Percentiles rank a stretch among this genome's conserved stretches.
Conservation (phyloP, 495 filamentous ascomycete species). For the Penicillium taxi region DNA sequence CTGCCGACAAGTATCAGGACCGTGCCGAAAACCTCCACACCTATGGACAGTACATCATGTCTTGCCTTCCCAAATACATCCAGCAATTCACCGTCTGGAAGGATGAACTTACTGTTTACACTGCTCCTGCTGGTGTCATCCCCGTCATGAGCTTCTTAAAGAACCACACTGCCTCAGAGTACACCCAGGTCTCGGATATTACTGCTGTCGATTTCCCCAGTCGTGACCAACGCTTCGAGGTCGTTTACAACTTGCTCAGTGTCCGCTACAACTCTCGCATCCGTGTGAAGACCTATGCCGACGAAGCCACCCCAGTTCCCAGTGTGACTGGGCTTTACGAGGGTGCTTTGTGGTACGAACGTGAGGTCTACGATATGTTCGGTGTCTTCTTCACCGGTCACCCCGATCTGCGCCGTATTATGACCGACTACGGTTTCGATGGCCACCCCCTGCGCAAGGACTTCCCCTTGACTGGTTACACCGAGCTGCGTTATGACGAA, state of each 20-base stretch:
- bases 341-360: constrained; percentile 98
- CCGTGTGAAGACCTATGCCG: constrained; percentile 97
- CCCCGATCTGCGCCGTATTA: constrained; percentile 93
- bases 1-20: constrained; percentile 80
- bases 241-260: constrained; percentile 96
- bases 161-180: constrained; percentile 95
- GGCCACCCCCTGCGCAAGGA: constrained; percentile 96
- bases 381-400: constrained; percentile 94
- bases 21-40: constrained; percentile 78
- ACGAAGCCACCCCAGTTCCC: constrained; percentile 91
- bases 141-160: constrained; percentile 95
- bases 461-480: constrained; percentile 97
- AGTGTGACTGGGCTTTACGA: constrained; percentile 79
- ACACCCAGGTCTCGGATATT: constrained; percentile 85
- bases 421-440: constrained; percentile 99
- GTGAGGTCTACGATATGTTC: constrained; percentile 96
- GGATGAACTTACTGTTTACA: constrained; percentile 93
- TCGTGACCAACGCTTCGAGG: constrained; percentile 87
- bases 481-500: constrained; percentile 94
- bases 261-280: constrained; percentile 94
- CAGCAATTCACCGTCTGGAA: constrained; percentile 99
- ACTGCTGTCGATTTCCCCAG: constrained; percentile 95
- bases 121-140: constrained; percentile 75
- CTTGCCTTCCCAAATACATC: constrained; percentile 92
- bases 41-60: constrained; percentile 95